These are phyloP conservation scores for Exophiala sp. DNA, from an alignment of 2,329 filamentous ascomycete species.

Conservation along the genomic window DNA sequence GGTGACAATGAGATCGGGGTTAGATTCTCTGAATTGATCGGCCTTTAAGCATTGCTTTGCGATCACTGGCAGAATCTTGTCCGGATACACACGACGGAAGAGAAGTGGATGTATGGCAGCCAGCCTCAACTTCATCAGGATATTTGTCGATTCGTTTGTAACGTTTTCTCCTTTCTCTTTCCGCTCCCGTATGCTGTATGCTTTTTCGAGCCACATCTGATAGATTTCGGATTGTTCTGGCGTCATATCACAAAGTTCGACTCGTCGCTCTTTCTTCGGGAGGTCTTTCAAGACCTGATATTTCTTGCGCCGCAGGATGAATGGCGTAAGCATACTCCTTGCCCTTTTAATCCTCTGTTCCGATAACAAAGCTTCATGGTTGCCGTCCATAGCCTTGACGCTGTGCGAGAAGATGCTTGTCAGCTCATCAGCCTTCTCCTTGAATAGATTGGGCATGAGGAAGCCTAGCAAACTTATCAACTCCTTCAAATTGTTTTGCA, in stretches of 20 bases:
- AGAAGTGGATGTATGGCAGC: conserved; percentile 88
- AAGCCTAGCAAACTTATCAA: conserved; percentile 89
- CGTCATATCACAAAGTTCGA: conserved; percentile 79
- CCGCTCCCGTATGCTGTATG: conserved; percentile 58
- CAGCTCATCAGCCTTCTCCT: conserved; percentile 72
- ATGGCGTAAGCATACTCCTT: conserved; percentile 88
- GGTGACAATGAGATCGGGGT: conserved; percentile 52
- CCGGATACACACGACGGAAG: conserved; percentile 75
- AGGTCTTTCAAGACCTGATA: conserved; percentile 81
- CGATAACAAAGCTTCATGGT: conserved; percentile 77
- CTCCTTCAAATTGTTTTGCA: conserved; percentile 95
- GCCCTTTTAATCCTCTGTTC: conserved; percentile 82
- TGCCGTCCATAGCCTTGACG: conserved; percentile 70
- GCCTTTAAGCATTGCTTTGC: conserved; percentile 70
- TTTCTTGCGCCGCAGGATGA: conserved; percentile 91
- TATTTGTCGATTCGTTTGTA: conserved; percentile 57
- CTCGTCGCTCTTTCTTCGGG: conserved; percentile 71
- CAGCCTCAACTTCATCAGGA: conserved; percentile 87
- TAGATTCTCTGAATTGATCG: conserved; percentile 51
- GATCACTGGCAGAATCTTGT: conserved; percentile 73
- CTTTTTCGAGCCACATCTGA: conserved; percentile 61
- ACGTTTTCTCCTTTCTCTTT: conserved; percentile 54
- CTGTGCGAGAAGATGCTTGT: conserved; percentile 87
- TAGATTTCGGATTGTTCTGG: conserved; percentile 71
- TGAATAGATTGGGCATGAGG: conserved; percentile 82